Evolutionary conservation across 148 eudicot genomes (phyloP), one percentile per base, ranked within the genome.

Genomic region (Arbutus unedo): DNA sequence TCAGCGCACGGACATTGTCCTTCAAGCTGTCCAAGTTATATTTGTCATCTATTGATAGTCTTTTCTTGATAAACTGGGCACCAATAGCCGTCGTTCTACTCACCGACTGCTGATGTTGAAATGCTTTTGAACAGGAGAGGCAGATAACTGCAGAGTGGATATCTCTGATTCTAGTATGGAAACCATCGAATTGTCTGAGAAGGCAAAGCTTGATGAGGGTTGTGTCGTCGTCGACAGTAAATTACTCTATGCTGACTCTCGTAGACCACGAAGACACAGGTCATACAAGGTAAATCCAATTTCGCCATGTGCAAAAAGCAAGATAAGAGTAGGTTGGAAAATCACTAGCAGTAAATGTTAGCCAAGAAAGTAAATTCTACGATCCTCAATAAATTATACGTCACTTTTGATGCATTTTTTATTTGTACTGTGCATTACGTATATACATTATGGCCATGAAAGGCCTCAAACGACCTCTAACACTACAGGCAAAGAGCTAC

Each of bases 281-380:
- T 90, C 90, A 49, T 90, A 88, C 85, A 90, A 88, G 91, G 92
- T 88, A 90, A 18, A 18, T 54, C 21, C 79, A 14, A 31, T 66
- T 31, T 4, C 15, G 8, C 23, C 44, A 6, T 0, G 8, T 4
- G n/a, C 3, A 31, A 47, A 18, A 47, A 74, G 51, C 23, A 9
- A 18, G 4, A n/a, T 2, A 47, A 18, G 0, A 74, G 11, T 23
- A 38, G 10, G 25, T 41, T 19, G 18, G 54, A 8, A 16, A 3
- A 16, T 50, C 41, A 50, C 14, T 0, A 64, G 48, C 64, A 48
- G 82, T 16, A 31, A 49, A 50, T 18, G 18, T 50, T 31, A 25
- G 8, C 8, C 7, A 15, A 50, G 25, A 25, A 66, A 9, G 19
- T 51, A 25, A 68, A 70, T 38, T 38, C 10, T 14, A 62, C 21